A percentile compares a stretch with the other conserved stretches of the same genome.
phyloP scores from a whole-genome alignment of 225 moss, liverwort and hornwort genomes.

The Antitrichia curtipendula region DNA sequence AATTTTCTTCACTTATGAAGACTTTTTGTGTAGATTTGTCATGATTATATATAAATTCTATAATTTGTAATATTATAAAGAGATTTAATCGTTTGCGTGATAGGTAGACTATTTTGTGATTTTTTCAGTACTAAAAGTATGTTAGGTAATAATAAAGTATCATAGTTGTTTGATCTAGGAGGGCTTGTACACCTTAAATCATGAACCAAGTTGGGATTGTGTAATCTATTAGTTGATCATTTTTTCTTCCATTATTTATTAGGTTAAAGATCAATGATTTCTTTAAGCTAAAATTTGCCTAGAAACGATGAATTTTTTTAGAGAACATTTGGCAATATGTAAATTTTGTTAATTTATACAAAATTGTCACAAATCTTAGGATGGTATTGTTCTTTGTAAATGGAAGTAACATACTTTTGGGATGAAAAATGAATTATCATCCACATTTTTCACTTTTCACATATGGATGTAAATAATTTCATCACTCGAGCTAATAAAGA shows the following conservation, averaged over 20 bases:
- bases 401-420: background rate
- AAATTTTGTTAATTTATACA: no score
- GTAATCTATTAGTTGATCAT: background rate
- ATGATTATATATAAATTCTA: no score
- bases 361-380: background rate
- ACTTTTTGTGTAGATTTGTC: no score
- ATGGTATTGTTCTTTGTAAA: background rate
- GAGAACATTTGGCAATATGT: fast-evolving
- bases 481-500: background rate
- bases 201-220: no score
- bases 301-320: background rate
- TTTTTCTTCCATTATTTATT: background rate
- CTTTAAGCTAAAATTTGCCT: background rate
- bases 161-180: fast-evolving
- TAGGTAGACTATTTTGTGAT: background rate
- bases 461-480: background rate
- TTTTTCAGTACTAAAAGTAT: background rate
- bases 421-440: background rate
- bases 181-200: background rate
- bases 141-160: background rate
- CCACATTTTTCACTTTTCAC: background rate
- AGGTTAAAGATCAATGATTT: background rate
- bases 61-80: background rate
- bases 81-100: background rate
- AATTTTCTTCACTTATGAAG: no score